Base-by-base conservation (phyloP, 306 rosid species). In the Crataegus laevigata region DNA sequence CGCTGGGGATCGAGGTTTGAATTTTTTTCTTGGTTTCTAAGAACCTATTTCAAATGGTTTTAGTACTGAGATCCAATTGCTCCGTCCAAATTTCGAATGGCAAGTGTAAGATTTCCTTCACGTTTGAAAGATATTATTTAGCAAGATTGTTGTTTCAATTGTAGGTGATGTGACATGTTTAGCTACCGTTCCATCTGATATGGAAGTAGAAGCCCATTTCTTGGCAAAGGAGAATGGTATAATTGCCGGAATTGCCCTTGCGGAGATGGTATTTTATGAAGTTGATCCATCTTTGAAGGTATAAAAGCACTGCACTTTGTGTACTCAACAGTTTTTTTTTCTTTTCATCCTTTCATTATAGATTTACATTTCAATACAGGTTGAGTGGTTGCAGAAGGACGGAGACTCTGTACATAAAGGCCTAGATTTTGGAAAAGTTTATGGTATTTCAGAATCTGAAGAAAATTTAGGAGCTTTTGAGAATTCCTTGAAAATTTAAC, bases 171-270 rank as follows among this genome's bases (percentile, higher is more conserved):
- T 94, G 70, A 91, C 98, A 54, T 90, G 94, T 78, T 13, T 86
- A 89, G 97, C 97, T 17, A 91, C 94, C 77, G 88, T 87, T 79
- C 97, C 94, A 24, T 57, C 58, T 67, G 94, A 90, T 80, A 86
- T 92, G 88, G 88, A 85, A 75, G 91, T 90, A 58, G 96, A 94
- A 81, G 98, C 98, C 72, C 86, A 86, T 84, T 94, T 94, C 79
- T 85, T 94, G 84, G 96, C 90, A 12, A 91, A 94, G 88, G 97
- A 94, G 81, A 96, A 91, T 63, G 98, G 98, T 34, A 75, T 90
- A 51, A 51, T 91, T 26, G 97, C 97, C 4, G 97, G 98, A 50
- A 87, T 91, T 77, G 86, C 88, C 34, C 96, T 90, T 70, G 97
- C 96, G 30, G 90, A 91, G 81, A 88, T 90, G 88, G 87, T 90